A percentile compares a stretch with the other conserved stretches of the same genome.
These are phyloP conservation scores for Penicillium fuscoglaucum DNA, from an alignment of 2,329 filamentous ascomycete species.

Conservation along the genomic window DNA sequence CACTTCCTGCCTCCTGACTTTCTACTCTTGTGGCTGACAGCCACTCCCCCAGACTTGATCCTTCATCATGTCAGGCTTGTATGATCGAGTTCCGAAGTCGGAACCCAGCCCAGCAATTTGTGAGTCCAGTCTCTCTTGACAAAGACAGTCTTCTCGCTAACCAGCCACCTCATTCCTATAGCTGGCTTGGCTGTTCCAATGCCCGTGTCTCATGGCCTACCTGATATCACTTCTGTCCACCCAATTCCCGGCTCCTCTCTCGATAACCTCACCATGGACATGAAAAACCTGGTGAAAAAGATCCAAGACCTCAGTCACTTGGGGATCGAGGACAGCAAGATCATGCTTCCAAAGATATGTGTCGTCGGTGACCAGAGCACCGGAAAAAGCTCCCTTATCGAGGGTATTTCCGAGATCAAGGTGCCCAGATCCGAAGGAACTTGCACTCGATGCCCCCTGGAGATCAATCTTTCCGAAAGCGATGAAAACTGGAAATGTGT, in stretches of 20 bases:
- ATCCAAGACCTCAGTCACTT: constrained; percentile 65
- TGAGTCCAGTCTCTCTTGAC: neutral
- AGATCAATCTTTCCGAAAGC: constrained; percentile 68
- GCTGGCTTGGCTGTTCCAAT: neutral
- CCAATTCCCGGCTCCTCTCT: constrained; percentile 2
- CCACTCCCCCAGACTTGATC: neutral
- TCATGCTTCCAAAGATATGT: constrained; percentile 74
- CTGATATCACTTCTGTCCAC: neutral
- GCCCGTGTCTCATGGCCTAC: neutral
- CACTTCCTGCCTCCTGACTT: no score
- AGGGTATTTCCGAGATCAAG: constrained; percentile 65
- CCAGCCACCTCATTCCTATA: neutral
- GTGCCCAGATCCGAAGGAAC: constrained; percentile 70
- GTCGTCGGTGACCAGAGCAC: constrained; percentile 83
- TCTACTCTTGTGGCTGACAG: no score
- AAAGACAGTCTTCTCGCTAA: neutral
- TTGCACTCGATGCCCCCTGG: constrained; percentile 78
- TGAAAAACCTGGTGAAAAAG: constrained; percentile 42
- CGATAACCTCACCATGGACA: constrained; percentile 31
- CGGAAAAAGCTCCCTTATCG: constrained; percentile 71
- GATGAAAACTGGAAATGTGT: constrained; percentile 63
- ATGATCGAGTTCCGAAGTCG: neutral
- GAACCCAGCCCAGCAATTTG: neutral
- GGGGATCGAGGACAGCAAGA: constrained; percentile 66
- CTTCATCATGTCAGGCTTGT: neutral